phyloP scores from a whole-genome alignment of 2,329 filamentous ascomycete species.

The Paraphoma sp. region DNA sequence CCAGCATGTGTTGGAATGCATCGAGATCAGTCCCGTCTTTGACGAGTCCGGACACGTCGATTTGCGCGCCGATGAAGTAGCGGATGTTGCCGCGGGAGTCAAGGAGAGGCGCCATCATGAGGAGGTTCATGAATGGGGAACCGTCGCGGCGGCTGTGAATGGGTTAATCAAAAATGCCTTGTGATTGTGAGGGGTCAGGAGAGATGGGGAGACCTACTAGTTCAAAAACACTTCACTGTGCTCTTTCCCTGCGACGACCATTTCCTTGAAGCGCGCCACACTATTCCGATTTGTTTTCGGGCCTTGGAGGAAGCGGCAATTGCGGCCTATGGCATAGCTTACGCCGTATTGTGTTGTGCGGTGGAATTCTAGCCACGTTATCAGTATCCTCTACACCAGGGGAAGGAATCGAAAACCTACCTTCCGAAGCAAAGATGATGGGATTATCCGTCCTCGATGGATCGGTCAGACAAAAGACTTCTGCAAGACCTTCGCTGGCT shows the following conservation, averaged over 20 bases:
- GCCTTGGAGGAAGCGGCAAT: conserved; percentile 80
- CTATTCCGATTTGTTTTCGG: conserved; percentile 72
- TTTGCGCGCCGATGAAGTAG: conserved; percentile 76
- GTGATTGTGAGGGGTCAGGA: neutral
- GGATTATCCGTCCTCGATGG: conserved; percentile 76
- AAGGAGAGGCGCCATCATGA: conserved; percentile 75
- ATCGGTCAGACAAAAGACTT: conserved; percentile 80
- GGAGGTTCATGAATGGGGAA: conserved; percentile 77
- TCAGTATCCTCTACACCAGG: neutral
- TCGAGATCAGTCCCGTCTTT: conserved; percentile 72
- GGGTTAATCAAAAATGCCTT: conserved; percentile 6
- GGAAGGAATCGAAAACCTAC: conserved; percentile 47
- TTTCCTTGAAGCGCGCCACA: conserved; percentile 67
- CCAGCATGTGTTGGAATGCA: conserved; percentile 61
- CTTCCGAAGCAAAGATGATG: conserved; percentile 78
- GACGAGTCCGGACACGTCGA: conserved; percentile 73
- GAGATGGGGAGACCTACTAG: conserved; percentile 56
- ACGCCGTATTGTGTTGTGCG: conserved; percentile 77
- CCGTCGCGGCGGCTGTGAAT: conserved; percentile 69
- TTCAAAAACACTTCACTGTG: conserved; percentile 78
- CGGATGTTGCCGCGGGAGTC: conserved; percentile 71
- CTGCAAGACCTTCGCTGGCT: conserved; percentile 75
- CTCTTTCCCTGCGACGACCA: conserved; percentile 68
- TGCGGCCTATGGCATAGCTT: conserved; percentile 74
- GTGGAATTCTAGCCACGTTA: conserved; percentile 67